Base-by-base conservation (phyloP, 208 protist genomes). In the Trypanosoma vivax region DNA sequence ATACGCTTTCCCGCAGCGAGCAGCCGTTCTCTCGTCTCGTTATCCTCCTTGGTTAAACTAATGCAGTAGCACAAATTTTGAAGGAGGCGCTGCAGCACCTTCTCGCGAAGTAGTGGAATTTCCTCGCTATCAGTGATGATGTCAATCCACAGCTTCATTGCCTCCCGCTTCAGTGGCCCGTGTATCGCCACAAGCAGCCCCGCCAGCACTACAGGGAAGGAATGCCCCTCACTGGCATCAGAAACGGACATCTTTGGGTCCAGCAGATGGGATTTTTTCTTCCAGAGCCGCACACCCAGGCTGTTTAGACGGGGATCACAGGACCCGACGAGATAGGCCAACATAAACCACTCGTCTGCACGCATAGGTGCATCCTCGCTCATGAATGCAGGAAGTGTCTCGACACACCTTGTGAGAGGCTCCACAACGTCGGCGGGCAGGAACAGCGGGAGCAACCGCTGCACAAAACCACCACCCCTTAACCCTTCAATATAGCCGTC, bases 121-220 rank as follows among this genome's bases (percentile, higher is more conserved):
- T 19, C 5, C 16, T 48, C 11, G 28, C 43, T 34, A 41, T 30
- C 18, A 13, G 60, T 60, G 13, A 66, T 0, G 3, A 66, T 43
- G 27, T 52, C 60, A 46, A 60, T 28, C 60, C 60, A 66, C 25
- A 58, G 13, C 35, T 54, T 37, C 14, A 66, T 39, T 13, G 45
- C 50, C 31, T 66, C 45, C 13, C 7, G 5, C 29, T 60, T 58
- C 14, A 19, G 6, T 19, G 21, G 7, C 13, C 45, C 60, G 24
- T 29, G 30, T 19, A 66, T 11, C 1, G 18, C 9, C 6, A n/a
- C 19, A 4, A 58, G 14, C 9, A 52, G 42, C 0, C 41, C 43
- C 23, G 35, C 29, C 2, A 65, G 16, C 16, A 23, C 39, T n/a
- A 16, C n/a, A 3, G 42, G 2, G 24, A 58, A 58, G 21, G 3